phyloP scores from a whole-genome alignment of 2,329 filamentous ascomycete species.

The Colletotrichum orchidophilum region DNA sequence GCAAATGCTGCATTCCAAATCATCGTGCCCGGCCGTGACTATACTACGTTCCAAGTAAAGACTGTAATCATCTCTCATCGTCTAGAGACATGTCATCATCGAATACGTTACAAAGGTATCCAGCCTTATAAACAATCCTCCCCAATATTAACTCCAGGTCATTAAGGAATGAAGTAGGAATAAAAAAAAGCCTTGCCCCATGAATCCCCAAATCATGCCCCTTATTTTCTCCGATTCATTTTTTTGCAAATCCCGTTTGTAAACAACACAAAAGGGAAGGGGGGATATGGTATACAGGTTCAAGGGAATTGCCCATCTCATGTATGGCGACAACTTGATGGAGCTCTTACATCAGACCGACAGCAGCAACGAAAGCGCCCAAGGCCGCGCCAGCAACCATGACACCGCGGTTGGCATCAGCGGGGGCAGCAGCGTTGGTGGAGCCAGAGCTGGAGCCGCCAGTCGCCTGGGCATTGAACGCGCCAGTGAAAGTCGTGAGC shows the following conservation, averaged over 20 bases:
- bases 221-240: slow-evolving; percentile 12
- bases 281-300: slow-evolving; percentile 20
- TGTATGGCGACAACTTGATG: background rate
- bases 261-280: background rate
- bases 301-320: background rate
- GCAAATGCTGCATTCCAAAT: background rate
- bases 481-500: slow-evolving; percentile 34
- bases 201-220: background rate
- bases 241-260: slow-evolving; percentile 12
- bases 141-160: background rate
- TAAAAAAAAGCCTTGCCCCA: background rate
- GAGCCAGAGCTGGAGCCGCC: slow-evolving; percentile 14
- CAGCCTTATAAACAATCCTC: slow-evolving; percentile 10
- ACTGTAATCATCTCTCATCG: background rate
- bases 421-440: slow-evolving; percentile 2
- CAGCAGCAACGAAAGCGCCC: slow-evolving; percentile 35
- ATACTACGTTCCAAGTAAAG: slow-evolving; percentile 2
- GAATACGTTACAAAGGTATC: slow-evolving; percentile 29
- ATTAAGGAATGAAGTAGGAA: slow-evolving; percentile 4
- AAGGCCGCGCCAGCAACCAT: slow-evolving; percentile 34
- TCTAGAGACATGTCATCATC: background rate
- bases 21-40: slow-evolving; percentile 18
- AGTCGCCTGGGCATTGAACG: slow-evolving; percentile 29
- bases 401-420: slow-evolving; percentile 26
- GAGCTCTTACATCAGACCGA: slow-evolving; percentile 34